Conservation (phyloP, 306 rosid genomes). For the Clitoria ternatea region DNA sequence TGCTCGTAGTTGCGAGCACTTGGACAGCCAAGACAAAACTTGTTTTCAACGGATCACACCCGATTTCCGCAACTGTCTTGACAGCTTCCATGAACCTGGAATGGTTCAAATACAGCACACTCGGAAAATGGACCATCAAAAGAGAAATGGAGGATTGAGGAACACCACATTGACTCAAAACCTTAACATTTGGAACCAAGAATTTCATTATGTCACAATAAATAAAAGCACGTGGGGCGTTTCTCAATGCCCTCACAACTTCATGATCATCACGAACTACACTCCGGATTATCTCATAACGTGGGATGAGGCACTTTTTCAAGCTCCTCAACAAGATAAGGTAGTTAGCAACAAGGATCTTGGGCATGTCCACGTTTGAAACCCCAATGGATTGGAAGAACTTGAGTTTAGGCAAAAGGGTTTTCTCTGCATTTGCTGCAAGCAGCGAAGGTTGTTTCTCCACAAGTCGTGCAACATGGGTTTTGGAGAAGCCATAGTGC, state of each 20-base stretch:
- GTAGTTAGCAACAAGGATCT: background rate
- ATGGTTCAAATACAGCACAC: background rate
- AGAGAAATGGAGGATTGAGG: background rate
- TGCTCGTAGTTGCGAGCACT: background rate
- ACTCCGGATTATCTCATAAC: conserved; percentile 6
- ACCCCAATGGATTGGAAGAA: conserved; percentile 32
- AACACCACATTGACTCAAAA: conserved; percentile 31
- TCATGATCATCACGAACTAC: conserved; percentile 4
- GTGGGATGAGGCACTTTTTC: conserved; percentile 23
- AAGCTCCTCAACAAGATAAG: background rate
- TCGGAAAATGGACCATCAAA: background rate
- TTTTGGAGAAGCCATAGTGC: conserved; percentile 19
- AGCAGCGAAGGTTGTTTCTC: background rate
- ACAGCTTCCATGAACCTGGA: background rate
- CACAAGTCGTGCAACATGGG: conserved; percentile 22
- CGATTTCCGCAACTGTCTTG: conserved; percentile 15
- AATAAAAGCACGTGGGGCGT: background rate
- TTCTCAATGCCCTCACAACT: conserved; percentile 13
- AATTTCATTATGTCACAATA: background rate
- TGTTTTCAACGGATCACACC: background rate
- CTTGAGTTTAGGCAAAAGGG: conserved; percentile 37
- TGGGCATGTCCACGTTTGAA: conserved; percentile 26
- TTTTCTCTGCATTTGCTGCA: conserved; percentile 7
- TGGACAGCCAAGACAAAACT: conserved; percentile 12
- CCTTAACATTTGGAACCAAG: conserved; percentile 18